Percentiles rank a stretch among this genome's conserved stretches.
Conservation (phyloP, 2,329 filamentous ascomycete species). For the Colletotrichum higginsianum region DNA sequence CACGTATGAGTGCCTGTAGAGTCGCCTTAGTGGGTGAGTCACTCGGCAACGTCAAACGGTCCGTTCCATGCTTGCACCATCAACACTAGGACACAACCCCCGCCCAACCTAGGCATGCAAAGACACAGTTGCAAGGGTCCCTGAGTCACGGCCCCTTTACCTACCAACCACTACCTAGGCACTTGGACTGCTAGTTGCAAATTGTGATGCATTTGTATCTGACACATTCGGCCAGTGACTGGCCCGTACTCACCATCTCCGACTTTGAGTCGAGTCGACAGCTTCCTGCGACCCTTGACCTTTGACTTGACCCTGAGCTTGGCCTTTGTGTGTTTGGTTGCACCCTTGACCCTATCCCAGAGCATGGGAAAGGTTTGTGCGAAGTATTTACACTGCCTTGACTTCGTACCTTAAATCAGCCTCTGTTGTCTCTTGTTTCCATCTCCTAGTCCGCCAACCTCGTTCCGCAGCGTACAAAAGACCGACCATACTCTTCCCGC, state of each 20-base stretch:
- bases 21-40: neutral
- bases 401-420: slow-evolving; percentile 1
- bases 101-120: neutral
- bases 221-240: slow-evolving; percentile 22
- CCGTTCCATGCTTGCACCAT: too few relatives aligned
- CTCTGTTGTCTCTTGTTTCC: neutral
- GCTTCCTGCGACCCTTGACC: too few relatives aligned
- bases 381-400: neutral
- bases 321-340: neutral
- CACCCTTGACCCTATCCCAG: neutral
- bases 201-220: neutral
- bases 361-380: neutral
- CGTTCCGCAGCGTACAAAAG: neutral
- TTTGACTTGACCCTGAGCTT: neutral
- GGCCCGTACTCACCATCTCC: neutral
- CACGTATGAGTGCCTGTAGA: too few relatives aligned
- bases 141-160: neutral
- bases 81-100: too few relatives aligned
- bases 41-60: neutral
- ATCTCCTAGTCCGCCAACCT: neutral
- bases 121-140: neutral
- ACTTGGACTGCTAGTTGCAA: neutral
- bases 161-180: neutral
- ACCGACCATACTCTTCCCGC: neutral
- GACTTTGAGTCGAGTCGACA: too few relatives aligned